Evolutionary conservation across 768 basidiomycete genomes (phyloP).

Genomic region (Udeniomyces megalosporus): DNA sequence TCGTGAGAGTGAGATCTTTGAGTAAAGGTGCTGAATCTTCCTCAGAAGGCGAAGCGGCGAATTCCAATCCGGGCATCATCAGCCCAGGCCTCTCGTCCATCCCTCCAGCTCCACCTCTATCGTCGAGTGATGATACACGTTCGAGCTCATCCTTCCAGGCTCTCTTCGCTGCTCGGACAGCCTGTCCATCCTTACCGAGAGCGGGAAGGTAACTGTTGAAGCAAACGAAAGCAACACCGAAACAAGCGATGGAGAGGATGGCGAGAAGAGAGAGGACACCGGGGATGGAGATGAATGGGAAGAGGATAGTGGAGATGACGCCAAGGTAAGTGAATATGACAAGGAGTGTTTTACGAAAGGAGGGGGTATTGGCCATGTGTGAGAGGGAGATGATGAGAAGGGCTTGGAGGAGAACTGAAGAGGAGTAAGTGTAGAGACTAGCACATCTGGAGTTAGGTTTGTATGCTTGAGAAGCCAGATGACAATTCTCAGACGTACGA

Average conservation of each 20-base stretch:
- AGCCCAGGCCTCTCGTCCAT: background rate
- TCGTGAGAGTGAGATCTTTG: background rate
- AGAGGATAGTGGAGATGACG: constrained; percentile 44
- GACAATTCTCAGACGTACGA: constrained; percentile 50
- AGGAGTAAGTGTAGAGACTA: constrained; percentile 75
- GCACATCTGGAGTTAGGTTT: constrained; percentile 8
- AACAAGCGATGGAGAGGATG: constrained; percentile 64
- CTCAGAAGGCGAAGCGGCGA: background rate
- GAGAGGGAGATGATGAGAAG: constrained; percentile 92
- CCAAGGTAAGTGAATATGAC: constrained; percentile 59
- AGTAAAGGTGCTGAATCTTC: constrained; percentile 7
- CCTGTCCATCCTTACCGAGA: constrained; percentile 47
- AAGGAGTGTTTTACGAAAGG: constrained; percentile 61
- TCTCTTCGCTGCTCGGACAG: constrained; percentile 16
- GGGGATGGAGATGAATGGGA: constrained; percentile 48
- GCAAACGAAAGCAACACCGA: constrained; percentile 72
- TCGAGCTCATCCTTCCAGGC: constrained; percentile 9
- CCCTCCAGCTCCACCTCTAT: background rate
- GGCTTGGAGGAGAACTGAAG: constrained; percentile 76
- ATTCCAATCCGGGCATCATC: constrained; percentile 14
- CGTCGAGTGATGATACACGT: background rate
- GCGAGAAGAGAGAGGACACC: constrained; percentile 46
- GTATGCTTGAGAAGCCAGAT: background rate
- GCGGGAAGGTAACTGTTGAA: constrained; percentile 76
- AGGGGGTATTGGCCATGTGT: constrained; percentile 66